phyloP scores from a whole-genome alignment of 1,284 basidiomycete species.

The Paramarasmius palmivorus region DNA sequence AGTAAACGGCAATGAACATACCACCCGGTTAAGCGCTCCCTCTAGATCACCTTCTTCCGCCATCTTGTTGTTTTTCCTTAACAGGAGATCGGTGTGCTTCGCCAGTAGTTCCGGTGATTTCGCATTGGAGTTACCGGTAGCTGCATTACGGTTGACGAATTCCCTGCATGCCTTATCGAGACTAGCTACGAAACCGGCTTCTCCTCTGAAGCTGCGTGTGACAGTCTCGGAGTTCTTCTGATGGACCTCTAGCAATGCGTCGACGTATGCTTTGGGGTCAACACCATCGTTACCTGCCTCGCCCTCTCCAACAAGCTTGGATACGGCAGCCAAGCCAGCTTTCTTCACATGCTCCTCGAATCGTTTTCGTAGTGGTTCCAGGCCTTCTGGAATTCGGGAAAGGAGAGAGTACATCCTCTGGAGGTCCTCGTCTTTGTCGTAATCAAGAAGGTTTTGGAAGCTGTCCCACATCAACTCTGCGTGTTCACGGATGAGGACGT shows the following conservation, averaged over 20 bases:
- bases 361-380: slow-evolving; percentile 89
- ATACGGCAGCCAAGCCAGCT: slow-evolving; percentile 82
- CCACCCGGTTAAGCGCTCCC: slow-evolving; percentile 87
- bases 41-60: slow-evolving; percentile 92
- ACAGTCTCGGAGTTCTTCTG: slow-evolving; percentile 92
- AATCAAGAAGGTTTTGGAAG: slow-evolving; percentile 92
- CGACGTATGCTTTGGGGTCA: slow-evolving; percentile 92
- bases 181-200: slow-evolving; percentile 94
- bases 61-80: slow-evolving; percentile 96
- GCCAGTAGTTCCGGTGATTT: slow-evolving; percentile 95
- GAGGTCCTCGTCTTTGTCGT: slow-evolving; percentile 91
- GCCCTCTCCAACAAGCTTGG: slow-evolving; percentile 77
- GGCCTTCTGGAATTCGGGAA: slow-evolving; percentile 85
- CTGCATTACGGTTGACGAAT: slow-evolving; percentile 94
- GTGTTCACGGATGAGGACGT: slow-evolving; percentile 90
- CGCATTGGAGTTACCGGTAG: slow-evolving; percentile 80
- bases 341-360: slow-evolving; percentile 96
- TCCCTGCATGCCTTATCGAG: slow-evolving; percentile 96
- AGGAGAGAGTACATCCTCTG: slow-evolving; percentile 95
- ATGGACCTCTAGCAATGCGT: slow-evolving; percentile 90
- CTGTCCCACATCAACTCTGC: slow-evolving; percentile 90
- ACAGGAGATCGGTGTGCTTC: slow-evolving; percentile 88
- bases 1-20: slow-evolving; percentile 39
- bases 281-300: slow-evolving; percentile 64
- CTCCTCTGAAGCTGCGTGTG: slow-evolving; percentile 87